Conservation (phyloP, 1,284 basidiomycete genomes). For the Boletus smithii region DNA sequence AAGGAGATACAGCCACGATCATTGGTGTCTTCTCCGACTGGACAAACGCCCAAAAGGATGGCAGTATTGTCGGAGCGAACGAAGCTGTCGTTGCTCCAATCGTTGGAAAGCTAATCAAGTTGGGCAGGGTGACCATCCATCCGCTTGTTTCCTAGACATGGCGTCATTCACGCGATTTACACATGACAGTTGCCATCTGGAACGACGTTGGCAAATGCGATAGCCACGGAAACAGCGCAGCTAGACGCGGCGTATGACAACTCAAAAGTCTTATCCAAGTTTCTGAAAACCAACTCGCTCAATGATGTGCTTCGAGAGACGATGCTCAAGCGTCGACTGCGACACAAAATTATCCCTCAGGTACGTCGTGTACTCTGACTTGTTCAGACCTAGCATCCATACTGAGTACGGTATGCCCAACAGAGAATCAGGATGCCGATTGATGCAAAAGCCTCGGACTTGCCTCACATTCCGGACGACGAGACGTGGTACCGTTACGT, state of each 20-base stretch:
- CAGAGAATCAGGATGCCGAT: slow-evolving; percentile 26
- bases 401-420: not conserved
- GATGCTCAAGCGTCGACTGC: slow-evolving; percentile 25
- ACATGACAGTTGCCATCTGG: slow-evolving; percentile 16
- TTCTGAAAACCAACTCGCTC: slow-evolving; percentile 16
- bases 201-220: slow-evolving; percentile 11
- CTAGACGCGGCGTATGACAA: slow-evolving; percentile 30
- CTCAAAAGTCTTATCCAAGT: slow-evolving; percentile 28
- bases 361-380: slow-evolving; percentile 3
- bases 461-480: slow-evolving; percentile 28
- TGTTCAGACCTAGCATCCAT: not conserved
- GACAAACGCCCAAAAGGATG: slow-evolving; percentile 25
- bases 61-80: slow-evolving; percentile 11
- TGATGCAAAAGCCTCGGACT: slow-evolving; percentile 26
- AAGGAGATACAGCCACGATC: slow-evolving; percentile 28
- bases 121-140: slow-evolving; percentile 20
- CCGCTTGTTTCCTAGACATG: not conserved
- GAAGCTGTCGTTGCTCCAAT: slow-evolving; percentile 10
- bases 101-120: slow-evolving; percentile 15
- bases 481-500: slow-evolving; percentile 30
- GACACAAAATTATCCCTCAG: slow-evolving; percentile 25
- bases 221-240: not conserved
- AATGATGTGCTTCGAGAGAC: slow-evolving; percentile 10
- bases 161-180: slow-evolving; percentile 1
- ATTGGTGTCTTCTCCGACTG: slow-evolving; percentile 43